Conservation (phyloP, 1,139 yeast species). For the Diutina ranongensis region DNA sequence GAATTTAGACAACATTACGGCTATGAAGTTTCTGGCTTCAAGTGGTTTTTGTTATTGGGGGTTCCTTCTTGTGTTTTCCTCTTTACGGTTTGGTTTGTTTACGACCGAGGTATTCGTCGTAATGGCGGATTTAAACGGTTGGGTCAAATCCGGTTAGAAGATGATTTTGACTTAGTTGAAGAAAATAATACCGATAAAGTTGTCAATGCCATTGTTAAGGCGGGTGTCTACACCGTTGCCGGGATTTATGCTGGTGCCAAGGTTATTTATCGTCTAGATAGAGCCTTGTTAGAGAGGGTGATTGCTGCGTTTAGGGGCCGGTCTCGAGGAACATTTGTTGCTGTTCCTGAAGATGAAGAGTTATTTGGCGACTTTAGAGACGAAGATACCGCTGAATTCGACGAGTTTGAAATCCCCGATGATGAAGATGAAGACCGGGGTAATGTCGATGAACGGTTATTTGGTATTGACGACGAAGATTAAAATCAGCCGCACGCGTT, state of each 20-base stretch:
- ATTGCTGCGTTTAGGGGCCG: constrained; percentile 25
- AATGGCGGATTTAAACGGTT: constrained; percentile 72
- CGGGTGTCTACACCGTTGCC: constrained; percentile 46
- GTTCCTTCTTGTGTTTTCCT: constrained; percentile 23
- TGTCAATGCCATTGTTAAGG: constrained; percentile 49
- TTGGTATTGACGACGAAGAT: constrained; percentile 3
- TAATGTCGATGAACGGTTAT: not conserved
- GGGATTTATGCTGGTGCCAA: constrained; percentile 30
- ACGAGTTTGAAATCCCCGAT: constrained; percentile 5
- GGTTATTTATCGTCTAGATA: constrained; percentile 25
- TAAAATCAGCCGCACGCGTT: too few species aligned
- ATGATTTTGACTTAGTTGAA: constrained; percentile 51
- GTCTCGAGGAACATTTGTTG: constrained; percentile 32
- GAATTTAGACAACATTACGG: constrained; percentile 53
- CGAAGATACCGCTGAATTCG: constrained; percentile 15
- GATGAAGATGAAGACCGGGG: not conserved
- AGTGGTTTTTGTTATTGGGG: constrained; percentile 35
- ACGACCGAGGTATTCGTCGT: constrained; percentile 70
- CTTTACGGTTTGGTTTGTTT: constrained; percentile 61
- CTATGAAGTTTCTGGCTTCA: constrained; percentile 43
- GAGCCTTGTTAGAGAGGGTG: constrained; percentile 24
- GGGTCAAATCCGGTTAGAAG: constrained; percentile 70
- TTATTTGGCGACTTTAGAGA: constrained; percentile 38
- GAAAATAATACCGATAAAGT: constrained; percentile 51
- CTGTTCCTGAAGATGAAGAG: constrained; percentile 39